A percentile compares a stretch with the other conserved stretches of the same genome.
Evolutionary conservation across 1,284 basidiomycete genomes (phyloP).

Genomic region (Flammula alnicola): DNA sequence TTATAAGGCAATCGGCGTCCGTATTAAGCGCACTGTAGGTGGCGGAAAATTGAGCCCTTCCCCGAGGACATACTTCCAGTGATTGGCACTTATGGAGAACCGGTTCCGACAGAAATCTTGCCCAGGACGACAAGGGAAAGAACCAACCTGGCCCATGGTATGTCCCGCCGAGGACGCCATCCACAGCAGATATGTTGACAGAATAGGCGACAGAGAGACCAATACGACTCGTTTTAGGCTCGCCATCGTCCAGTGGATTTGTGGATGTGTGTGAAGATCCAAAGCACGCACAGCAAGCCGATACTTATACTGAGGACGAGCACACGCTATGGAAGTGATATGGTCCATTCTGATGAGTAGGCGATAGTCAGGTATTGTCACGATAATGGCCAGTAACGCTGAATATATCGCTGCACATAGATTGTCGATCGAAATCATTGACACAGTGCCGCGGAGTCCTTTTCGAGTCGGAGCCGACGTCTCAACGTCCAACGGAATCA

Average conservation of each 20-base stretch:
- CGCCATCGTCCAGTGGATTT: not conserved
- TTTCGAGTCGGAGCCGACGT: too few relatives aligned
- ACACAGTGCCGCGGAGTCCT: not conserved
- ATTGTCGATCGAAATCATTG: too few relatives aligned
- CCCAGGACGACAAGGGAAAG: slow-evolving; percentile 2
- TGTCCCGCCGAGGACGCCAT: slow-evolving; percentile 24
- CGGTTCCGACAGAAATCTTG: slow-evolving; percentile 23
- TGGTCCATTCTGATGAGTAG: too few relatives aligned
- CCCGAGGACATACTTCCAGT: slow-evolving; percentile 17
- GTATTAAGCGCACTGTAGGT: slow-evolving; percentile 10
- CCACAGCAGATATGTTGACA: not conserved
- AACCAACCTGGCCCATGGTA: slow-evolving; percentile 1
- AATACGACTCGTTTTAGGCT: slow-evolving; percentile 2
- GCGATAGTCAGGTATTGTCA: too few relatives aligned
- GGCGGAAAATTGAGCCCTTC: slow-evolving; percentile 4
- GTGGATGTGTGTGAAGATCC: not conserved
- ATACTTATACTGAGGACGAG: too few relatives aligned
- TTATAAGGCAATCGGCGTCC: slow-evolving; percentile 10
- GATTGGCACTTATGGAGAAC: slow-evolving; percentile 16
- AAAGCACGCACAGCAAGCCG: too few relatives aligned
- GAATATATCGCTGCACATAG: too few relatives aligned
- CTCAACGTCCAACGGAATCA: too few relatives aligned
- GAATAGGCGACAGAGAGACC: slow-evolving; percentile 6
- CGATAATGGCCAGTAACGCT: too few relatives aligned
- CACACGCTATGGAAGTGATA: too few relatives aligned